Base-by-base conservation (phyloP, 2,329 filamentous ascomycete species). In the Monosporascus sp. region DNA sequence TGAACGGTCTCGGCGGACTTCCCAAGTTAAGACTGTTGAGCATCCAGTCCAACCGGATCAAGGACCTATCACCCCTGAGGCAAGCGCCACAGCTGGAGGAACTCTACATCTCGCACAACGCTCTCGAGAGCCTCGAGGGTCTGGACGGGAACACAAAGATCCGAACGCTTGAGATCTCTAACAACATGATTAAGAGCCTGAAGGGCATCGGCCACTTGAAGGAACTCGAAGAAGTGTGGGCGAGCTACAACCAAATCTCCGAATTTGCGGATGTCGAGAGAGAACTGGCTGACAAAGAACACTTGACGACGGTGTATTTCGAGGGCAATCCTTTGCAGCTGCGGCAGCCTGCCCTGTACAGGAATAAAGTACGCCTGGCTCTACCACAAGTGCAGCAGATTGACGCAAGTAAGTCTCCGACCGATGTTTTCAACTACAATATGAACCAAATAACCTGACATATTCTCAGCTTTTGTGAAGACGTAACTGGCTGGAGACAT, bases 81-180 rank as follows among this genome's bases (percentile, higher is more conserved):
- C 76, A 83, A 9, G 82, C 93, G 1, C 79, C 83, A 5, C 82
- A 84, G 48, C 84, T 99, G 0, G 90, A 97, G 71, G 94, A 99
- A 71, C 80, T 99, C 14, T 97, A 99, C 72, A 87, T 97, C 60
- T 95, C 91, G 5, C 90, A 99, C 77, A 99, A 99, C 69, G 83
- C 87, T n/a, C 79, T 99, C 47, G 85, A 85, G 18, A 83, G 84
- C 1, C 79, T 97, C 11, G 80, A 83, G 2, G 91, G 91, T 0
- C 77, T 97, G 3, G 82, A 88, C 62, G 68, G 74, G 54, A 86
- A 86, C 65, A 69, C 74, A 3, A 82, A 83, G 46, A 80, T 99
- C 39, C 84, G 83, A 36, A 84, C 93, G 6, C 76, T 99, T 46
- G 94, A 99, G 67, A 86, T 99, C 57, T 92, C 89, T 57, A 90